Percentiles rank a stretch among this genome's conserved stretches.
These are phyloP conservation scores for Chondrostereum purpureum DNA, from an alignment of 1,284 basidiomycete genomes.

Conservation along the genomic window DNA sequence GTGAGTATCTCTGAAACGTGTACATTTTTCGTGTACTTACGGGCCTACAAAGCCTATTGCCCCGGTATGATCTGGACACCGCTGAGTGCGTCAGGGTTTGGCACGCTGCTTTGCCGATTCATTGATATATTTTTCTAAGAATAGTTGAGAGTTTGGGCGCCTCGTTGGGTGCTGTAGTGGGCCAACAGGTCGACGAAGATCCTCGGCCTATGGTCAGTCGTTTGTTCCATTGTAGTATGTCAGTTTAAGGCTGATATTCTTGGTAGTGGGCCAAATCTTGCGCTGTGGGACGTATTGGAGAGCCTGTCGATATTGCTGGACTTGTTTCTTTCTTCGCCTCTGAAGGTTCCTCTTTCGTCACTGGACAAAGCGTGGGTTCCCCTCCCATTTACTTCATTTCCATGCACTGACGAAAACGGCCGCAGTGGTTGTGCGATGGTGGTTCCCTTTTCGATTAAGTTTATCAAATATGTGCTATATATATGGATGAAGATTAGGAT, in stretches of 20 bases:
- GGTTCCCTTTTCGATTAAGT: not conserved
- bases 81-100: constrained; percentile 14
- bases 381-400: not conserved
- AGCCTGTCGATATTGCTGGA: constrained; percentile 1
- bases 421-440: not conserved
- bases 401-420: not conserved
- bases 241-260: not conserved
- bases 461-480: no score
- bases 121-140: no score
- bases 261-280: not conserved
- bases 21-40: not conserved
- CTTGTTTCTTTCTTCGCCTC: constrained; percentile 1
- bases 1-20: not conserved
- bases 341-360: not conserved
- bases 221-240: not conserved
- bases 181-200: not conserved
- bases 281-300: not conserved
- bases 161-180: not conserved
- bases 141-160: not conserved
- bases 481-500: no score
- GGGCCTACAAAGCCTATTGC: constrained; percentile 15
- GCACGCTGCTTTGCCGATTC: no score
- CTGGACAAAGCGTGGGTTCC: not conserved
- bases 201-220: not conserved
- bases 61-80: constrained; percentile 18